Evolutionary conservation across 106 monocot genomes (phyloP), one percentile per base, ranked within the genome.

Genomic region (Apostasia shenzhenica): DNA sequence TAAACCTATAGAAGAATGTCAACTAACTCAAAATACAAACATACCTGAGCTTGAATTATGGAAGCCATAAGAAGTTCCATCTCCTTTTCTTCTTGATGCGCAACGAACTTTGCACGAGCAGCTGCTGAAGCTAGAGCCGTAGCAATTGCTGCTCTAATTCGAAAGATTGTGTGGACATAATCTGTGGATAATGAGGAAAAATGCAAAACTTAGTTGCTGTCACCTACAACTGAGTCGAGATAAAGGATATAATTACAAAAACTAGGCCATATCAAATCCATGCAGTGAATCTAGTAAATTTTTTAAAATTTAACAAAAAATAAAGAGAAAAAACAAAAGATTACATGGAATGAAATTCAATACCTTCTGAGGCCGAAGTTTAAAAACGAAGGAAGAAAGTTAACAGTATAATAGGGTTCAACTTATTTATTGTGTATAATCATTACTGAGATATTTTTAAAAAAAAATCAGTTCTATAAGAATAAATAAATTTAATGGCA

Each of bases 51-150:
- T 69, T 89, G 82, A 67, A 89, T 81, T 59, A 97, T 85, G 39
- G 86, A 82, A 47, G 95, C 75, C 80, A 92, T 77, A 5, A 89
- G 78, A 67, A 78, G 80, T 67, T 92, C 89, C 49, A 89, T 89
- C 77, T 97, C 89, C 72, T 81, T 80, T 39, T 89, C 83, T 71
- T 97, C 95, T 46, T 89, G 91, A 59, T 92, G 82, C 26, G 95
- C 92, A 48, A 86, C 62, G 59, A 97, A 75, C 78, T 86, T 92
- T 46, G 95, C 91, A 80, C 78, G 88, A 76, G 92, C 88, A 66
- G 91, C 88, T 14, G 73, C 77, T 64, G 79, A 77, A 12, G 88
- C 95, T 37, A 95, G 61, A 56, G 91, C 79, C 48, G 91, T 95
- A 2, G 82, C 86, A 69, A 84, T 79, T 54, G 86, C 79, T 39